phyloP scores from a whole-genome alignment of 2,329 filamentous ascomycete species.

The Chalaropsis ovoidea region DNA sequence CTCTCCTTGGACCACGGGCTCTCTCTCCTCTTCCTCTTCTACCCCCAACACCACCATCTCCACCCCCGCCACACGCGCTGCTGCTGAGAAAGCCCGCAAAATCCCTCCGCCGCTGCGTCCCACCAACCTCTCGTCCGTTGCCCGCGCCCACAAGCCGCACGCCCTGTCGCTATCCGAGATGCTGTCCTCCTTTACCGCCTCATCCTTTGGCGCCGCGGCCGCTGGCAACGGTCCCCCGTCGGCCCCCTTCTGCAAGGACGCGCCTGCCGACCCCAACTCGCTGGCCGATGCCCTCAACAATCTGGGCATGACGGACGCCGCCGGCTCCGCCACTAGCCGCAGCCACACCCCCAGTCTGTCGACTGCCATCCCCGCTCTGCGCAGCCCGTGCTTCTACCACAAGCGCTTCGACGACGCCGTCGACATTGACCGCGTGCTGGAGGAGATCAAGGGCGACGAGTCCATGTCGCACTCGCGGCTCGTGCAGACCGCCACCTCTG shows the following conservation, averaged over 20 bases:
- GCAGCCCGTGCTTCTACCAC: slow-evolving; percentile 96
- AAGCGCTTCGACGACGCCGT: slow-evolving; percentile 93
- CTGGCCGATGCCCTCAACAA: slow-evolving; percentile 53
- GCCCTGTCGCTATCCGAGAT: slow-evolving; percentile 53
- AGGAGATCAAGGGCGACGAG: slow-evolving; percentile 84
- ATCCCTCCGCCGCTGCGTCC: slow-evolving; percentile 48
- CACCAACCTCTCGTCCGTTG: slow-evolving; percentile 63
- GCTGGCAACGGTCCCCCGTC: slow-evolving; percentile 33
- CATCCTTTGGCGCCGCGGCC: slow-evolving; percentile 24
- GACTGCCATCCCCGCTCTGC: slow-evolving; percentile 53
- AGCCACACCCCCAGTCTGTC: slow-evolving; percentile 30
- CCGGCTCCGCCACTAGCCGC: slow-evolving; percentile 28
- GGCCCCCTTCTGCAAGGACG: slow-evolving; percentile 31
- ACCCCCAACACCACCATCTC: slow-evolving; percentile 22
- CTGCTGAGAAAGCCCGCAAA: slow-evolving; percentile 23
- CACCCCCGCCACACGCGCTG: slow-evolving; percentile 28
- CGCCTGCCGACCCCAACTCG: slow-evolving; percentile 33
- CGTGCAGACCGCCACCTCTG: slow-evolving; percentile 88
- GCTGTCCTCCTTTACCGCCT: slow-evolving; percentile 37
- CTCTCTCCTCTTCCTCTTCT: background rate
- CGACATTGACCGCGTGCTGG: slow-evolving; percentile 85
- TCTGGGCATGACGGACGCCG: slow-evolving; percentile 38
- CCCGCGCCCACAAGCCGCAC: slow-evolving; percentile 51
- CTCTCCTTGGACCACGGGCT: background rate
- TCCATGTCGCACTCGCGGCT: slow-evolving; percentile 87